Percentiles rank a stretch among this genome's conserved stretches.
These are phyloP conservation scores for Paramecium pentaurelia DNA, from an alignment of 73 alveolate genomes.

Conservation along the genomic window DNA sequence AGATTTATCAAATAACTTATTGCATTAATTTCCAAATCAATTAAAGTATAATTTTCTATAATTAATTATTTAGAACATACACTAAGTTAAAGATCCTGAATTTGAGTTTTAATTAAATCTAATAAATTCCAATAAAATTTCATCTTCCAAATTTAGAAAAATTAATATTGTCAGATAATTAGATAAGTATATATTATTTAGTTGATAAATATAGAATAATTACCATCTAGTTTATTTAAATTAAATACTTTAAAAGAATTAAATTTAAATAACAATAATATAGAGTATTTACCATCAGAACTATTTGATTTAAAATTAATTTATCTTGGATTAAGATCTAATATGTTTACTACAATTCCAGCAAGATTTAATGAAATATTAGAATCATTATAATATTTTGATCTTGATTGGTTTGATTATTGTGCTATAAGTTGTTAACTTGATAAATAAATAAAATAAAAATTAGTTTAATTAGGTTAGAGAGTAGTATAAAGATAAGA, in stretches of 20 bases:
- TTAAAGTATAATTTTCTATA: neutral
- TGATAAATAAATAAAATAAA: neutral
- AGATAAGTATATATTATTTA: neutral
- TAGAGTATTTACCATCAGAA: neutral
- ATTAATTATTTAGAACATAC: neutral
- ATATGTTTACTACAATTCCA: neutral
- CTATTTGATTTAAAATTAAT: neutral
- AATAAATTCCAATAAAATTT: neutral
- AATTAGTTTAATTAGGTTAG: neutral
- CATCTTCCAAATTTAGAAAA: neutral
- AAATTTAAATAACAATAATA: neutral
- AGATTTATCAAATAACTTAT: conserved; percentile 4
- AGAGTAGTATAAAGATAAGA: neutral
- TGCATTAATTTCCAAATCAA: neutral
- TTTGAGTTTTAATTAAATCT: neutral
- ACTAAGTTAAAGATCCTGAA: neutral
- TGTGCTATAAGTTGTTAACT: neutral
- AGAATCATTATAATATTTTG: neutral
- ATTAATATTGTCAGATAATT: neutral
- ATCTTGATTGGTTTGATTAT: conserved; percentile 31
- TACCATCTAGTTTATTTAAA: neutral
- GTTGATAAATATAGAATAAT: neutral
- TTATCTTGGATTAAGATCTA: neutral
- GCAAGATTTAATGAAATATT: neutral
- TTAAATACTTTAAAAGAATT: neutral